These are phyloP conservation scores for Xylaria cubensis DNA, from an alignment of 495 filamentous ascomycete genomes.

Conservation along the genomic window DNA sequence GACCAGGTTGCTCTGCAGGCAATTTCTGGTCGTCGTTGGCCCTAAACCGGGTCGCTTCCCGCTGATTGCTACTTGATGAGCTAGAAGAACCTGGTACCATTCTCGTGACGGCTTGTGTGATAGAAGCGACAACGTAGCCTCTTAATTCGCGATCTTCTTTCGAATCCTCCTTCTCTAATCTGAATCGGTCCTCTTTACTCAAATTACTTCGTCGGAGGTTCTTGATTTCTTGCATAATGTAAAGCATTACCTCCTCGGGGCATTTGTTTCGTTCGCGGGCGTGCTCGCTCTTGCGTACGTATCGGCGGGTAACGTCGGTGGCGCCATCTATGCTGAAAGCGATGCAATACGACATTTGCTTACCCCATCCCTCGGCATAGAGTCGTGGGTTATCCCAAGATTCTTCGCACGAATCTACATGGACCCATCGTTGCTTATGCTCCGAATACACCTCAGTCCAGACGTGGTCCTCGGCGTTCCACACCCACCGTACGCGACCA, in stretches of 20 bases:
- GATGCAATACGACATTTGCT: slow-evolving; percentile 95
- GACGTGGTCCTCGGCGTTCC: slow-evolving; percentile 96
- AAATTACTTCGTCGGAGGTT: slow-evolving; percentile 78
- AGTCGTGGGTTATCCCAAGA: slow-evolving; percentile 93
- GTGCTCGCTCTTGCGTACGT: slow-evolving; percentile 82
- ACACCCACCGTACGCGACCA: slow-evolving; percentile 93
- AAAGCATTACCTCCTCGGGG: slow-evolving; percentile 87
- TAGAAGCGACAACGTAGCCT: slow-evolving; percentile 72
- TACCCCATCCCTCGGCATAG: slow-evolving; percentile 93
- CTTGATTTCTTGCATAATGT: slow-evolving; percentile 89
- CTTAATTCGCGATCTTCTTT: slow-evolving; percentile 86
- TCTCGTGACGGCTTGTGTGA: slow-evolving; percentile 64
- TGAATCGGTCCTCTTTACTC: slow-evolving; percentile 78
- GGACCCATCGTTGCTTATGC: slow-evolving; percentile 93
- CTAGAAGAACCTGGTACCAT: slow-evolving; percentile 46
- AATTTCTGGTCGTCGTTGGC: slow-evolving; percentile 53
- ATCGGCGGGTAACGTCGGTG: slow-evolving; percentile 93
- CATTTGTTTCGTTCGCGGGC: slow-evolving; percentile 73
- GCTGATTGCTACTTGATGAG: slow-evolving; percentile 23
- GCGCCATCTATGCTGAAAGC: slow-evolving; percentile 96
- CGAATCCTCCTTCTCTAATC: slow-evolving; percentile 86
- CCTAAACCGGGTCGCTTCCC: slow-evolving; percentile 31
- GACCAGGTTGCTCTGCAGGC: slow-evolving; percentile 60
- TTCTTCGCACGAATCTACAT: slow-evolving; percentile 94
- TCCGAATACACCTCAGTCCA: slow-evolving; percentile 99